Evolutionary conservation across 768 basidiomycete species (phyloP).

Genomic region (Pleurotus platypus): DNA sequence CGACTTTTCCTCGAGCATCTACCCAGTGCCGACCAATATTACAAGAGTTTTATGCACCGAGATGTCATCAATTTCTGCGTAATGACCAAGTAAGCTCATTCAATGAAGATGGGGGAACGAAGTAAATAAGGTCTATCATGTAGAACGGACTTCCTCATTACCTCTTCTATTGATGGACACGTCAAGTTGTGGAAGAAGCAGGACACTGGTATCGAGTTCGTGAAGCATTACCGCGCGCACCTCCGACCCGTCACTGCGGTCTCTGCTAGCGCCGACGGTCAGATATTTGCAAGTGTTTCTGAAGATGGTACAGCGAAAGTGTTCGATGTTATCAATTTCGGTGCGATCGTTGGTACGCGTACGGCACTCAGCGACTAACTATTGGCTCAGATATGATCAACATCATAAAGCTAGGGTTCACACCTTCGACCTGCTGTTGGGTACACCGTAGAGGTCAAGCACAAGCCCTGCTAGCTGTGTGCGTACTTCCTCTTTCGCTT

Average conservation of each 20-base stretch:
- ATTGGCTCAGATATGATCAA: slow-evolving; percentile 89
- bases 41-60: slow-evolving; percentile 97
- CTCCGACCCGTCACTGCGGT: slow-evolving; percentile 74
- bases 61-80: slow-evolving; percentile 87
- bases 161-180: slow-evolving; percentile 93
- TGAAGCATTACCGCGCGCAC: slow-evolving; percentile 96
- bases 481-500: slow-evolving; percentile 20
- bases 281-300: slow-evolving; percentile 86
- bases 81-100: slow-evolving; percentile 71
- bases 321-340: slow-evolving; percentile 97
- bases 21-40: slow-evolving; percentile 90
- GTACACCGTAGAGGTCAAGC: slow-evolving; percentile 88
- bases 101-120: not conserved
- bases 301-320: slow-evolving; percentile 93
- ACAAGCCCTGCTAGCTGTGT: slow-evolving; percentile 87
- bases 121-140: not conserved
- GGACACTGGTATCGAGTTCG: slow-evolving; percentile 92
- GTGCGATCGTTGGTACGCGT: slow-evolving; percentile 41
- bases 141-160: slow-evolving; percentile 92
- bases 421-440: slow-evolving; percentile 91
- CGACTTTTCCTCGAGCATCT: slow-evolving; percentile 89
- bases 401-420: slow-evolving; percentile 86
- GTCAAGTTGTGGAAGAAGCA: slow-evolving; percentile 99
- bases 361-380: not conserved
- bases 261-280: slow-evolving; percentile 87